These are phyloP conservation scores for Fusarium napiforme DNA, from an alignment of 2,329 filamentous ascomycete genomes.

Conservation along the genomic window DNA sequence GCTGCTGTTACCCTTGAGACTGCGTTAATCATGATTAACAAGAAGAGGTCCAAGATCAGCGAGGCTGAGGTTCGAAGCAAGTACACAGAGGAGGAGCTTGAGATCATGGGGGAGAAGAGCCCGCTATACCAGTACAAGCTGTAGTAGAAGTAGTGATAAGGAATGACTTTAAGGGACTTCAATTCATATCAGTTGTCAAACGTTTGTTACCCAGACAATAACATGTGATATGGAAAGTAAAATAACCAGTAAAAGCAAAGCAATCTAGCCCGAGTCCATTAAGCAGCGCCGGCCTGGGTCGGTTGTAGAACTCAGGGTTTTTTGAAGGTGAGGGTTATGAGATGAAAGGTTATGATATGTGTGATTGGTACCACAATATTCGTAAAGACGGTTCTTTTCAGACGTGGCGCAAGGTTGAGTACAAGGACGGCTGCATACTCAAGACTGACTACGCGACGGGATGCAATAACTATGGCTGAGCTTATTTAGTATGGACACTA, in stretches of 20 bases:
- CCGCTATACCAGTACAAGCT: slow-evolving; percentile 39
- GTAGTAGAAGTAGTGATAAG: not conserved
- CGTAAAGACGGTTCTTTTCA: not conserved
- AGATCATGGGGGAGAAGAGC: slow-evolving; percentile 47
- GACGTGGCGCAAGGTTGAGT: not conserved
- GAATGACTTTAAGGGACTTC: fast-evolving
- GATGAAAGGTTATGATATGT: not conserved
- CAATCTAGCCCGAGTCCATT: too few relatives aligned
- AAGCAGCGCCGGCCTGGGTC: too few relatives aligned
- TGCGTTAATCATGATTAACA: slow-evolving; percentile 38
- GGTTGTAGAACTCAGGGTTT: not conserved
- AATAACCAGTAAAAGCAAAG: too few relatives aligned
- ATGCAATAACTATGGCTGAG: not conserved
- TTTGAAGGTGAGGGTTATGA: not conserved
- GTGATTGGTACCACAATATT: not conserved
- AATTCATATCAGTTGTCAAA: not conserved
- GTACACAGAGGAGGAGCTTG: slow-evolving; percentile 47
- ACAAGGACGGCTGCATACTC: fast-evolving
- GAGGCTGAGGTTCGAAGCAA: slow-evolving; percentile 42
- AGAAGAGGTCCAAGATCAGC: slow-evolving; percentile 36
- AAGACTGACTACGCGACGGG: not conserved
- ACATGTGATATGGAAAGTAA: too few relatives aligned
- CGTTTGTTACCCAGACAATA: too few relatives aligned
- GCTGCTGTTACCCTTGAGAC: slow-evolving; percentile 36
- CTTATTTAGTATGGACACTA: too few relatives aligned